A percentile compares a stretch with the other conserved stretches of the same genome.
These are phyloP conservation scores for Candida vartiovaarae DNA, from an alignment of 805 yeast genomes.

Conservation along the genomic window DNA sequence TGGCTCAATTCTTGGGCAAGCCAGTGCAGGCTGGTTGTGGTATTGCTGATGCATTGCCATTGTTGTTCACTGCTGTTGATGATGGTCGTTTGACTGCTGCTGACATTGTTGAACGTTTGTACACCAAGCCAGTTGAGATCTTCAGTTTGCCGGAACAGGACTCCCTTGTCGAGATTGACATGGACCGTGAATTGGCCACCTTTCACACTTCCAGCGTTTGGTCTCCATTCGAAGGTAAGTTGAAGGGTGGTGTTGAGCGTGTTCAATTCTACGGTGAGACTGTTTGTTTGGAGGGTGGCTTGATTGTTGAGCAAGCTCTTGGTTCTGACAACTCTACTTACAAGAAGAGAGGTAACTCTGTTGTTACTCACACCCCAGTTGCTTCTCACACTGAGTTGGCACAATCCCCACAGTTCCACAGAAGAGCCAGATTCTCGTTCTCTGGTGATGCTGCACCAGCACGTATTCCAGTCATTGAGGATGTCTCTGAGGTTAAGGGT, in stretches of 20 bases:
- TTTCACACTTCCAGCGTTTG: conserved; percentile 35
- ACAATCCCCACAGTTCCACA: conserved; percentile 30
- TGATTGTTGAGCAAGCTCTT: conserved; percentile 50
- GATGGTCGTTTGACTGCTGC: conserved; percentile 64
- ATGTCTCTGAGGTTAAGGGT: conserved; percentile 37
- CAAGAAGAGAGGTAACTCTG: conserved; percentile 23
- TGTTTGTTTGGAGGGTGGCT: conserved; percentile 75
- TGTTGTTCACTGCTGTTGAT: conserved; percentile 72
- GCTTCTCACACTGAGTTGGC: conserved; percentile 24
- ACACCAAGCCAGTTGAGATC: conserved; percentile 74
- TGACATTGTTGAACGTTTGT: conserved; percentile 66
- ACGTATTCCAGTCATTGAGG: conserved; percentile 28
- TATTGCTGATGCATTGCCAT: conserved; percentile 72
- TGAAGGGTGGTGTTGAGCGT: conserved; percentile 83
- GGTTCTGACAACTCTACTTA: conserved; percentile 39
- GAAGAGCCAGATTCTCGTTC: conserved; percentile 46
- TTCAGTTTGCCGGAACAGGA: conserved; percentile 80
- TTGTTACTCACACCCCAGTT: conserved; percentile 18
- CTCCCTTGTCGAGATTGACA: conserved; percentile 72
- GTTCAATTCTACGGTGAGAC: conserved; percentile 75
- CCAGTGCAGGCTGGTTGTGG: conserved; percentile 67
- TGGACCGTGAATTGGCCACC: conserved; percentile 57
- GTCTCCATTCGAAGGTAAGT: conserved; percentile 51
- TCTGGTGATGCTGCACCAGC: conserved; percentile 34
- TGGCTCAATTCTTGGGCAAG: conserved; percentile 60